Evolutionary conservation across 208 protist species (phyloP), one percentile per base, ranked within the genome.

Genomic region (Leishmania tropica): DNA sequence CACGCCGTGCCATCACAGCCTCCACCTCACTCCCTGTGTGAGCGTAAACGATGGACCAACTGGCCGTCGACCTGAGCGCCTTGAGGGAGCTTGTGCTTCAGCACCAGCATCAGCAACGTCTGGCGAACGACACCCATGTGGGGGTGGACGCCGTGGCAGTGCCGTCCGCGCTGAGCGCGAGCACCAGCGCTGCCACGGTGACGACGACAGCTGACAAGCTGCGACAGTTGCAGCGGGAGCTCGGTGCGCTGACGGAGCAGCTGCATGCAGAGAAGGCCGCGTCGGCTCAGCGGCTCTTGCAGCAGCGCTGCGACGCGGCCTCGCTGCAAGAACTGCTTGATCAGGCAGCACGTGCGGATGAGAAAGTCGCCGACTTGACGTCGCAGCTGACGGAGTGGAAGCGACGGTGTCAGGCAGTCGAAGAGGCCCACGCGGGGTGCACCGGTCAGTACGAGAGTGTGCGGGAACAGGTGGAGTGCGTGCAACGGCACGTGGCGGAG

Each of bases 281-380:
- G 6, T 67, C 71, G 37, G 77, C 81, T 40, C 86, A 90, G 64
- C 68, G 93, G 17, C 85, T 72, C n/a, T 40, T 84, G 4, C 80
- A 88, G 28, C 75, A 79, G 13, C 85, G 83, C n/a, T 79, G 79
- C 48, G 77, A 79, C 64, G 78, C 64, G 1, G 83, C 81, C 8
- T 24, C 77, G 19, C 4, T 86, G 15, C 83, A 81, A 35, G 48
- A 65, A 6, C 45, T 76, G 8, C 51, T 83, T 5, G 76, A 83
- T 28, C 68, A 79, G n/a, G n/a, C 56, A 24, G 76, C 54, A 35
- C 79, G 82, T 40, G 65, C 75, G 19, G 78, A 89, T 10, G 45
- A 71, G 53, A 37, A 81, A 21, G n/a, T 75, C 11, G 67, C 81
- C 6, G 81, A 85, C 58, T 76, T 83, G 42, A 78, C 77, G 2